Evolutionary conservation across 192 early-diverging fungal genomes (phyloP).

Genomic region (Entomortierella lignicola): DNA sequence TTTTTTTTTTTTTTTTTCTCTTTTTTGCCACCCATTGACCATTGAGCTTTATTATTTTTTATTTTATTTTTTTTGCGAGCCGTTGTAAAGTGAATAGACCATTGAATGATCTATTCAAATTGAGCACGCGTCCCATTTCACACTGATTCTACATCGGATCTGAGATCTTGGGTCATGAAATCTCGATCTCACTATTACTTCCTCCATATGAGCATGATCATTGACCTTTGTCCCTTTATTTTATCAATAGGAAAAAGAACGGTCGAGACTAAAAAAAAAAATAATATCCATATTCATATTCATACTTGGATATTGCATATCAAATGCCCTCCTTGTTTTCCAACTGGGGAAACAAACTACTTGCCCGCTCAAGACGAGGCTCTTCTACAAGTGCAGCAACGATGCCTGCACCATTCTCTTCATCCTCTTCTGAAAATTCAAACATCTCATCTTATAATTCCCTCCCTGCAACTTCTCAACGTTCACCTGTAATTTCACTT

Average conservation of each 20-base stretch:
- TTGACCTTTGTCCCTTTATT: no score
- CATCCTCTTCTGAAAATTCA: conserved; percentile 1
- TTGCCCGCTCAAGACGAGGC: conserved; percentile 6
- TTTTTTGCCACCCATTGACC: no score
- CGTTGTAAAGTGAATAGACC: no score
- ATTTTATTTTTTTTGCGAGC: no score
- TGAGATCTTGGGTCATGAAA: not conserved
- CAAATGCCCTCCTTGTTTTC: conserved; percentile 31
- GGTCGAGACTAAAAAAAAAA: not conserved
- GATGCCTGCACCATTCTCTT: not conserved
- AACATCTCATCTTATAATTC: not conserved
- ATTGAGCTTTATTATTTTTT: no score
- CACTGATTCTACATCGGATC: no score
- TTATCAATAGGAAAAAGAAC: not conserved
- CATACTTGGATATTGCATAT: not conserved
- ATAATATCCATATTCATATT: not conserved
- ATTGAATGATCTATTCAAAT: no score
- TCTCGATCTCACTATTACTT: not conserved
- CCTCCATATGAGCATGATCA: no score
- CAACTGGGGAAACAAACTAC: conserved; percentile 22
- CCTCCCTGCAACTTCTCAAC: not conserved
- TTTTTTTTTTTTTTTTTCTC: no score
- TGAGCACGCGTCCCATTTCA: no score
- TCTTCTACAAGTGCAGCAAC: not conserved
- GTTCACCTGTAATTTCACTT: not conserved